A percentile compares a stretch with the other conserved stretches of the same genome.
phyloP scores from a whole-genome alignment of 305 asterid genomes.

The Lippia alba region DNA sequence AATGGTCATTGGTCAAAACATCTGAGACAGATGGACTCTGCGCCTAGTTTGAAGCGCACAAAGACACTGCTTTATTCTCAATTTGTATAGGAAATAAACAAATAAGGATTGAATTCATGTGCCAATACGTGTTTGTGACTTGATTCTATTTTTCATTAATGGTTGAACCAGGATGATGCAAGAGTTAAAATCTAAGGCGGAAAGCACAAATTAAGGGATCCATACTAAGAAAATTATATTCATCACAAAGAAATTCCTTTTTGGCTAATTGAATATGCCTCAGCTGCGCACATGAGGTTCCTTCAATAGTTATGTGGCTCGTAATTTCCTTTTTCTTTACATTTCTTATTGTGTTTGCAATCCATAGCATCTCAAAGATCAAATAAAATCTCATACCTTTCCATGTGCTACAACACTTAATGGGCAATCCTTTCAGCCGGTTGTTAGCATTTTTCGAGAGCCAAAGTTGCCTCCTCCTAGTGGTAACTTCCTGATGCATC shows the following conservation, averaged over 20 bases:
- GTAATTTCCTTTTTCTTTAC: too few relatives aligned
- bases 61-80: slow-evolving; percentile 26
- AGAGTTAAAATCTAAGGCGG: background rate
- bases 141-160: slow-evolving; percentile 13
- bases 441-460: slow-evolving; percentile 34
- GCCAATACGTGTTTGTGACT: slow-evolving; percentile 13
- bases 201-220: slow-evolving; percentile 7
- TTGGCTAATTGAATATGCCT: slow-evolving; percentile 14
- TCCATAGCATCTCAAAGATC: slow-evolving; percentile 22
- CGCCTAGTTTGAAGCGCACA: slow-evolving; percentile 47
- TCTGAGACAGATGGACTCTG: slow-evolving; percentile 52
- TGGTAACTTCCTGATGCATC: slow-evolving; percentile 37
- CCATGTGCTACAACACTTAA: slow-evolving; percentile 33
- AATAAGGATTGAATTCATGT: slow-evolving; percentile 2
- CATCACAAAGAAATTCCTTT: background rate
- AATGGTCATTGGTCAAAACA: slow-evolving; percentile 49
- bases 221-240: slow-evolving; percentile 24
- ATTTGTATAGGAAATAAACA: slow-evolving; percentile 14
- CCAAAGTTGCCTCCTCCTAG: slow-evolving; percentile 34
- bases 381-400: slow-evolving; percentile 55
- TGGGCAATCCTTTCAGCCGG: slow-evolving; percentile 28
- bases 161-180: background rate
- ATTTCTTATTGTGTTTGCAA: background rate
- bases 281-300: slow-evolving; percentile 9
- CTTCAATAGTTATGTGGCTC: slow-evolving; percentile 8